phyloP scores from a whole-genome alignment of 202 grass and related monocot species.

The Hordeum pubiflorum region DNA sequence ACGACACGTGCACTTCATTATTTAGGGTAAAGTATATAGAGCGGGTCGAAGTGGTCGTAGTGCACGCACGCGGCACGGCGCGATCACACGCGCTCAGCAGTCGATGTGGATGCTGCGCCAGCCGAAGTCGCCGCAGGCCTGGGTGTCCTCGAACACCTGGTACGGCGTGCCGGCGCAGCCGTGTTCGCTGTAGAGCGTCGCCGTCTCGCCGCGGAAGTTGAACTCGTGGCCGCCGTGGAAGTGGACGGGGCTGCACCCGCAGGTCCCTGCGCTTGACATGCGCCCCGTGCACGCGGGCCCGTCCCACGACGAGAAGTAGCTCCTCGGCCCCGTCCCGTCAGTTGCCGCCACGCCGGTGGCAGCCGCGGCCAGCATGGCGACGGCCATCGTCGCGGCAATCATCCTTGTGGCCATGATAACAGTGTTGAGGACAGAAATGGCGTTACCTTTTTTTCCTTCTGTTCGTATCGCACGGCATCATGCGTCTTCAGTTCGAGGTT shows the following conservation, averaged over 20 bases:
- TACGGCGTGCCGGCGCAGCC: slow-evolving; percentile 15
- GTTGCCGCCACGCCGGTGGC: neutral
- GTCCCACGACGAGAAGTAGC: slow-evolving; percentile 21
- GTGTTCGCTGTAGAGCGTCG: slow-evolving; percentile 1
- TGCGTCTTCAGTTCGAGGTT: neutral
- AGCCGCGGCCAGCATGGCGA: neutral
- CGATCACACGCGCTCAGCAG: neutral
- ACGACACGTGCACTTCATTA: neutral
- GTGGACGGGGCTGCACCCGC: slow-evolving; percentile 16
- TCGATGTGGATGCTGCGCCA: slow-evolving; percentile 31
- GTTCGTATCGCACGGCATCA: neutral
- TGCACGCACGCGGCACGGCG: neutral
- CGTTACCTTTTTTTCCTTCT: neutral
- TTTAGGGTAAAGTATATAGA: neutral
- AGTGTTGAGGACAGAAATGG: too few species aligned
- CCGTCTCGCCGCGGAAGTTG: slow-evolving; percentile 24
- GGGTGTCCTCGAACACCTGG: slow-evolving; percentile 23
- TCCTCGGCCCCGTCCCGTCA: neutral
- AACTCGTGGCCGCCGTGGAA: slow-evolving; percentile 19
- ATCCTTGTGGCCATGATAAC: neutral
- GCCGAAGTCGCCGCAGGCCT: slow-evolving; percentile 27
- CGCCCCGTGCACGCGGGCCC: neutral
- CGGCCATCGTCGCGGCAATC: neutral
- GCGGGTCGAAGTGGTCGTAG: neutral
- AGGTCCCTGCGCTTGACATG: neutral